Base-by-base conservation (phyloP, 2,329 filamentous ascomycete species). In the Cadophora sp. region DNA sequence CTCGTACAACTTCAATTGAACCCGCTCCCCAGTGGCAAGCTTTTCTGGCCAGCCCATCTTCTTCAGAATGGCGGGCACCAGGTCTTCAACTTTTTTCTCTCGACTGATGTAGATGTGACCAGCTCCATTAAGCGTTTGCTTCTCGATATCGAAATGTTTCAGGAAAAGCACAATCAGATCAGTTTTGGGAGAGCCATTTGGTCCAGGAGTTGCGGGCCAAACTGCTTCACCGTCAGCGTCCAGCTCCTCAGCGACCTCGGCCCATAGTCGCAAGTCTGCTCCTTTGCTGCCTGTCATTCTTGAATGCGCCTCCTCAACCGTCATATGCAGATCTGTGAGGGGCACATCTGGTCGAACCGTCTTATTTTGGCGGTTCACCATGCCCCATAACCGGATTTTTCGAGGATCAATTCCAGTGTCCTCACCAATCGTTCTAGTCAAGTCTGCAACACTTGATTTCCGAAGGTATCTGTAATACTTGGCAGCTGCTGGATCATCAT, bases 281-380 rank as follows among this genome's bases (percentile, higher is more conserved):
- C 86, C 89, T 82, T 84, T 91, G 74, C 84, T 97, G 81, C 81
- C 93, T 77, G 84, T 85, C 82, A 19, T 91, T 82, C 90, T 89
- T 66, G 82, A 84, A 65, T 87, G 84, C 2, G 89, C 89, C 71
- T 97, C 94, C 73, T 94, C 92, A 16, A 96, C 83, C 0, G 90
- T 94, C 78, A 93, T 91, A 5, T 90, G 86, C 1, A 89, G 81
- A 76, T 97, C 94, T 78, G 88, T 87, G 60, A 99, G 89, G 0
- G 94, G 92, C 68, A 93, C 90, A 77, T 99, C 96, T 0, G 97
- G 96, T 22, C 96, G 89, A 46, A 93, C 91, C 0, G 96, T 99
- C 80, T 97, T 97, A 79, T 99, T 99, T 79, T 99, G 96, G 12
- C 96, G 91, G 77, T 97, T 98, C 1, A 99, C 96, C 94, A 99